A percentile compares a stretch with the other conserved stretches of the same genome.
phyloP scores from a whole-genome alignment of 345 rosid genomes.

The Gossypium raimondii region DNA sequence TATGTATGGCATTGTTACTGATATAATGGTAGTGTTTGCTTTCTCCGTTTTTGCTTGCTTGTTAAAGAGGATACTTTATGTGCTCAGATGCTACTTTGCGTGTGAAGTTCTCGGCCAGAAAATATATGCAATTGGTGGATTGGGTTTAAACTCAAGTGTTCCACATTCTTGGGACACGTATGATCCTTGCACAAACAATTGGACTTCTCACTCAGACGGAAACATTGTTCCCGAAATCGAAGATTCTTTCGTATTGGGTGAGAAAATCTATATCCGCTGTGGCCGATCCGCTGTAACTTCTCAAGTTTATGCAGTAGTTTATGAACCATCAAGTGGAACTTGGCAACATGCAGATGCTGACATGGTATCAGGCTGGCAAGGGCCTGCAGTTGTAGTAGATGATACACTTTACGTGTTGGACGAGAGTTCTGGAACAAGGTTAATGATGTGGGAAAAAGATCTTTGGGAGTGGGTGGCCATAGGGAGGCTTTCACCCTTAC shows the following conservation, averaged over 20 bases:
- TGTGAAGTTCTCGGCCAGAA: slow-evolving; percentile 59
- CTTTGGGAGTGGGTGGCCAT: slow-evolving; percentile 56
- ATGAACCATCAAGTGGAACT: slow-evolving; percentile 40
- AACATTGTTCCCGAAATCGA: slow-evolving; percentile 47
- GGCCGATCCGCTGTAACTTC: slow-evolving; percentile 33
- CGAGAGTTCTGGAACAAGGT: slow-evolving; percentile 64
- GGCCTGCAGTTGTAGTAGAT: slow-evolving; percentile 68
- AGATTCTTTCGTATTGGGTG: slow-evolving; percentile 67
- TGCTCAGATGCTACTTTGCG: slow-evolving; percentile 71
- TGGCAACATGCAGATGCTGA: slow-evolving; percentile 67
- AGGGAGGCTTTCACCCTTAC: slow-evolving; percentile 56
- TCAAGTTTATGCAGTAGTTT: slow-evolving; percentile 34
- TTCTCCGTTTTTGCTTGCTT: not conserved
- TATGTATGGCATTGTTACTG: not conserved
- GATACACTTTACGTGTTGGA: slow-evolving; percentile 68
- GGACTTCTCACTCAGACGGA: slow-evolving; percentile 37
- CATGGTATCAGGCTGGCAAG: slow-evolving; percentile 71
- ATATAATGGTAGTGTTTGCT: not conserved
- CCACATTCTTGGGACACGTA: slow-evolving; percentile 62
- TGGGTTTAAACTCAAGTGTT: slow-evolving; percentile 40
- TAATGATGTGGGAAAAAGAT: slow-evolving; percentile 64
- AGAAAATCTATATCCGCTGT: slow-evolving; percentile 54
- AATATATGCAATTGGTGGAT: slow-evolving; percentile 69
- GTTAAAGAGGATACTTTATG: not conserved
- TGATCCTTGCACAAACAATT: slow-evolving; percentile 45